phyloP scores from a whole-genome alignment of 352 stramenopile species.

The Pythium plurisporium region DNA sequence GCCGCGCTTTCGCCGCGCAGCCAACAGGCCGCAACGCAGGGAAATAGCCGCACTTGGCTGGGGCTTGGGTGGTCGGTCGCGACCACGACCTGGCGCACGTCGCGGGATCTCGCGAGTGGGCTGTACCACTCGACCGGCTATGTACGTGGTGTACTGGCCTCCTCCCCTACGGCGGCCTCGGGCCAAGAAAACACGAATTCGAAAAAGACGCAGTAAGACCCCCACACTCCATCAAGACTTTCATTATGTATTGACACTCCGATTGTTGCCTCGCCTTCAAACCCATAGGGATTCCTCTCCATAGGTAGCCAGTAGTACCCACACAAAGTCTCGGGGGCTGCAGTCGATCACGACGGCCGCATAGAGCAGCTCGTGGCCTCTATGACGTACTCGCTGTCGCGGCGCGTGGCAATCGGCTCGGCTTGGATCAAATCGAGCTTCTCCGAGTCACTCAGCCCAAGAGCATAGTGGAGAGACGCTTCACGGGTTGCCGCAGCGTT shows the following conservation, averaged over 20 bases:
- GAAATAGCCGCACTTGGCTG: not conserved
- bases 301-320: no score
- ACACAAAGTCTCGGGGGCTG: no score
- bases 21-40: slow-evolving; percentile 18
- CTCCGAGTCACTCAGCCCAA: no score
- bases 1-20: not conserved
- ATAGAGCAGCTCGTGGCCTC: not conserved
- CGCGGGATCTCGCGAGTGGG: slow-evolving; percentile 37
- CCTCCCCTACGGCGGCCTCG: not conserved
- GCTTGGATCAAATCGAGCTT: no score
- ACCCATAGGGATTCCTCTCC: no score
- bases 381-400: not conserved
- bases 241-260: no score
- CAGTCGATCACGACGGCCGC: no score
- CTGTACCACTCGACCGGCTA: slow-evolving; percentile 43
- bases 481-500: no score
- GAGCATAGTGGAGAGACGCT: no score
- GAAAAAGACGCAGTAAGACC: slow-evolving; percentile 7
- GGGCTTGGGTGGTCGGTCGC: slow-evolving; percentile 30
- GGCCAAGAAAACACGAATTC: not conserved
- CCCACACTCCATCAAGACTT: not conserved
- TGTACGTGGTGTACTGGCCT: slow-evolving; percentile 32
- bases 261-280: no score
- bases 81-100: slow-evolving; percentile 43
- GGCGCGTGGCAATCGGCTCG: not conserved